Conservation (phyloP, 768 basidiomycete species). For the Hygrophorus russula region DNA sequence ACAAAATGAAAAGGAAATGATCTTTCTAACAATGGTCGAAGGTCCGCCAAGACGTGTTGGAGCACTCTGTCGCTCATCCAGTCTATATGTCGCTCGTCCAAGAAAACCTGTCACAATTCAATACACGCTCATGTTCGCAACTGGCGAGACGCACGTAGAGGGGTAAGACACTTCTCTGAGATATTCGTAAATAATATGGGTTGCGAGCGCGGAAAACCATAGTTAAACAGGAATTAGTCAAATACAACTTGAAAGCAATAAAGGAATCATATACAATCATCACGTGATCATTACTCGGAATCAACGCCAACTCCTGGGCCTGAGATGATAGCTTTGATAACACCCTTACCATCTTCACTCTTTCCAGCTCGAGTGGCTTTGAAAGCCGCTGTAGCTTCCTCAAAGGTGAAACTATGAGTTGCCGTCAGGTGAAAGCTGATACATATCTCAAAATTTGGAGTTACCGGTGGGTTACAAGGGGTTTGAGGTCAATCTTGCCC, state of each 20-base stretch:
- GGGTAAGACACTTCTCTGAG: conserved; percentile 61
- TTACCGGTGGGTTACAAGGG: conserved; percentile 82
- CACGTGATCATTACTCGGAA: conserved; percentile 16
- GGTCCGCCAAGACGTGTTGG: conserved; percentile 70
- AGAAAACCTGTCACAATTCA: conserved; percentile 46
- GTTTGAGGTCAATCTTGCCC: conserved; percentile 78
- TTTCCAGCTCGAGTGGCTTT: conserved; percentile 69
- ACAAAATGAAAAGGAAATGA: background rate
- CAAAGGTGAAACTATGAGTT: conserved; percentile 54
- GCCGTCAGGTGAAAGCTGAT: background rate
- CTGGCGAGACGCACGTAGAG: conserved; percentile 44
- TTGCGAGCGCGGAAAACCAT: conserved; percentile 71
- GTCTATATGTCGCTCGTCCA: conserved; percentile 76
- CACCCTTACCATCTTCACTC: conserved; percentile 75
- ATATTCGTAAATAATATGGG: conserved; percentile 74
- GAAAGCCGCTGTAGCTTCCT: conserved; percentile 73
- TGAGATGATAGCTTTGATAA: conserved; percentile 86
- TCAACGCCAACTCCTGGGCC: conserved; percentile 54
- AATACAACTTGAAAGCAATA: background rate
- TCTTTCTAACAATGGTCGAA: conserved; percentile 50
- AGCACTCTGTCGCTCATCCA: conserved; percentile 87
- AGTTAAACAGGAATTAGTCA: background rate
- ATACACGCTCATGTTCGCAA: background rate
- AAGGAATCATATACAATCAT: no score
- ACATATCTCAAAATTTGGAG: conserved; percentile 6